Evolutionary conservation across 2,329 filamentous ascomycete species (phyloP).

Genomic region (Fusarium verticillioides): DNA sequence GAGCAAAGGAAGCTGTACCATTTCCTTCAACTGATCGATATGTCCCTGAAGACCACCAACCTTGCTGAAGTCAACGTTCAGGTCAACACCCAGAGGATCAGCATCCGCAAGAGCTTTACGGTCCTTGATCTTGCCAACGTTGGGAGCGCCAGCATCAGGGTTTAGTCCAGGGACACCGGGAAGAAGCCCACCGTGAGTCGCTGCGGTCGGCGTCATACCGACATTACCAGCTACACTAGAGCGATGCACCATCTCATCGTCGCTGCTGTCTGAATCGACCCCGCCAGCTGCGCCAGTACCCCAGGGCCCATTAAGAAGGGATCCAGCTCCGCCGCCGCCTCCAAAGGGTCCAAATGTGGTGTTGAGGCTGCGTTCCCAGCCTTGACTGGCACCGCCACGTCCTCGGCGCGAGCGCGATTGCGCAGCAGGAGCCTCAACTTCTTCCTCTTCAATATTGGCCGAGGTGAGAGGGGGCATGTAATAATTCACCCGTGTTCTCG

Average conservation of each 20-base stretch:
- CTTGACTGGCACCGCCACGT: constrained; percentile 66
- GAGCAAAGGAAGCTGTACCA: constrained; percentile 93
- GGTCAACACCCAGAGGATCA: constrained; percentile 91
- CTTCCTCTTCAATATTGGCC: constrained; percentile 76
- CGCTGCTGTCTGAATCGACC: constrained; percentile 94
- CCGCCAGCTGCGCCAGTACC: constrained; percentile 79
- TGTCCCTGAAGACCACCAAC: constrained; percentile 93
- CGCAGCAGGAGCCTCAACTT: constrained; percentile 74
- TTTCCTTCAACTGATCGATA: constrained; percentile 97
- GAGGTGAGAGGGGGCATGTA: constrained; percentile 78
- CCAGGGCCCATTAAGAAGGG: constrained; percentile 79
- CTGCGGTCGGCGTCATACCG: constrained; percentile 68
- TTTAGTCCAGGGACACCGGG: constrained; percentile 54
- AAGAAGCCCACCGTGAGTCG: constrained; percentile 59
- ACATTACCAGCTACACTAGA: constrained; percentile 68
- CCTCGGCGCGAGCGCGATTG: constrained; percentile 75
- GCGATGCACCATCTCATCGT: constrained; percentile 83
- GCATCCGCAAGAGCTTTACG: constrained; percentile 92
- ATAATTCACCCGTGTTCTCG: constrained; percentile 79
- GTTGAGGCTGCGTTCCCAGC: constrained; percentile 84
- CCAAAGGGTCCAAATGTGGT: constrained; percentile 94
- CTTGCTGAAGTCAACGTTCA: constrained; percentile 92
- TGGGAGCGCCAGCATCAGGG: constrained; percentile 69
- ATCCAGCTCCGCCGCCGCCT: constrained; percentile 78
- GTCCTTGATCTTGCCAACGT: constrained; percentile 93